A percentile compares a stretch with the other conserved stretches of the same genome.
phyloP scores from a whole-genome alignment of 2,329 filamentous ascomycete genomes.

The Neofusicoccum cordaticola region DNA sequence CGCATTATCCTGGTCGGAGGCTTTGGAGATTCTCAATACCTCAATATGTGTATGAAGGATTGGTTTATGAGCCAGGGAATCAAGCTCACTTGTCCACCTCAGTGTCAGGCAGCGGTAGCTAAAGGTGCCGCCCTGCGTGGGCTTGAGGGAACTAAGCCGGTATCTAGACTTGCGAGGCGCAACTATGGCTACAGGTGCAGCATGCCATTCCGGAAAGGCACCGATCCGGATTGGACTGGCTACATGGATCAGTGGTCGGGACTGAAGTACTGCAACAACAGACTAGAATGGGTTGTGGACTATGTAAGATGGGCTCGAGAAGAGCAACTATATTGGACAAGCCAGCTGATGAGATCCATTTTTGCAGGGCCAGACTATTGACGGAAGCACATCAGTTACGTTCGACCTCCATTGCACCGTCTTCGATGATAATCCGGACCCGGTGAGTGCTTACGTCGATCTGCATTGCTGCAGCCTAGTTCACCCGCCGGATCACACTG shows the following conservation, averaged over 20 bases:
- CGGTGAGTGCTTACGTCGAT: too few species aligned
- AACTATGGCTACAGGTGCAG: background rate
- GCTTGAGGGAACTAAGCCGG: background rate
- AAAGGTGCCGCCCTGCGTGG: background rate
- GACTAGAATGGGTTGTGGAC: background rate
- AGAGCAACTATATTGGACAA: too few species aligned
- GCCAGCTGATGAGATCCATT: too few species aligned
- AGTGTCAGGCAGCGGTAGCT: conserved; percentile 1
- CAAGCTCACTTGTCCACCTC: conserved; percentile 9
- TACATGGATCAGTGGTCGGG: background rate
- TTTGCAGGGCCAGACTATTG: too few species aligned
- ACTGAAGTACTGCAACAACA: background rate
- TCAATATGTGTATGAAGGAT: background rate
- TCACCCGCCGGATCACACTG: too few species aligned
- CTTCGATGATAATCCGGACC: too few species aligned
- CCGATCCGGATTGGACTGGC: background rate
- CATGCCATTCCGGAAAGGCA: background rate
- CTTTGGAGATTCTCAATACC: conserved; percentile 17
- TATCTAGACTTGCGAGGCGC: background rate
- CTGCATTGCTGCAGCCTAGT: too few species aligned
- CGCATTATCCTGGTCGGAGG: conserved; percentile 19
- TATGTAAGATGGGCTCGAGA: too few species aligned
- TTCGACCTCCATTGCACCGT: too few species aligned
- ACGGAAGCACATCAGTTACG: too few species aligned
- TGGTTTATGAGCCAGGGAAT: conserved; percentile 13